Base-by-base conservation (phyloP, 129 eudicot species). In the Pittosporum tobira region DNA sequence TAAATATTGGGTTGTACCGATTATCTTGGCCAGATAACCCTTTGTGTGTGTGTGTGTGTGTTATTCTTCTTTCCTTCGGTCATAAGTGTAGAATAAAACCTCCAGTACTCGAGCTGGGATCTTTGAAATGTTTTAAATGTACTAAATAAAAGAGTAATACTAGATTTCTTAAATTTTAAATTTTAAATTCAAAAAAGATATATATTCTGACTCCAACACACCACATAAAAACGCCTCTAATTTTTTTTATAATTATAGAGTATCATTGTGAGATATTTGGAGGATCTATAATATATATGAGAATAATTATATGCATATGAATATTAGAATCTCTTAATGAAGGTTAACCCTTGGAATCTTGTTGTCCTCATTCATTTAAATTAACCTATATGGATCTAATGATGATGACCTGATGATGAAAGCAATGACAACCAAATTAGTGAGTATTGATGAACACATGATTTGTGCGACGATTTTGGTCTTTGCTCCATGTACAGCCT, bases 391-490 rank as follows among this genome's bases (percentile, higher is more conserved):
- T 37, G 47, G 62, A 36, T 57, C 48, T 21, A 29, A 19, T 36
- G 1, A 40, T 34, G 11, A 12, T 50, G 13, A 50, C 10, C 40
- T 6, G 40, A 34, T 20, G 27, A 50, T 50, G 55, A 7, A 34
- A 34, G 40, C 7, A 34, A 50, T 26, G 59, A 27, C 14, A 53
- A n/a, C 14, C 22, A 11, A 25, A 51, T 12, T 12, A 14, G 5
- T 2, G 12, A 48, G 20, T 16, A 11, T 53, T 9, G 18, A 26
- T 15, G 27, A 36, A 51, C 60, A 64, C 25, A 37, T 64, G 48
- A 49, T 50, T 34, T 51, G 7, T 0, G 69, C 69, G 60, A 50
- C 29, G 15, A 30, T 51, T 50, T 11, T 64, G 69, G 69, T 22
- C 45, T 34, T 25, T 66, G 62, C 55, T 66, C 43, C 31, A 54